Conservation (phyloP, 2,329 filamentous ascomycete species). For the Pseudocercospora pini-densiflorae region DNA sequence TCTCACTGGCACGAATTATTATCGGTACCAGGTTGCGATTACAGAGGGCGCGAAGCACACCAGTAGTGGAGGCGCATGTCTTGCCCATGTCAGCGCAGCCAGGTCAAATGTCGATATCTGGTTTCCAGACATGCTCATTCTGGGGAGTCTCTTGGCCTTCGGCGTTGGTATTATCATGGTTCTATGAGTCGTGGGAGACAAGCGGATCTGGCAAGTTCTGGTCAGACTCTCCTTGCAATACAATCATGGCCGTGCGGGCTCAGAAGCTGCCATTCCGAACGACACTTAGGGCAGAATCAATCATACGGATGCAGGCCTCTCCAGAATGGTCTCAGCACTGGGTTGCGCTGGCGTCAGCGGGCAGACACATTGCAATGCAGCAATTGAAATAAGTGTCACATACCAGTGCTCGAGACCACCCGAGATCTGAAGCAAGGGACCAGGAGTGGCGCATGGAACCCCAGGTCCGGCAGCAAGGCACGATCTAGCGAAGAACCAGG, state of each 20-base stretch:
- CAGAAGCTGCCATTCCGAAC: not conserved
- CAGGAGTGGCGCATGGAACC: not conserved
- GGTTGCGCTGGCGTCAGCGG: not conserved
- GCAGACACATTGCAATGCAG: not conserved
- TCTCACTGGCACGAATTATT: slow-evolving; percentile 27
- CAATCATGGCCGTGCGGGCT: too few relatives aligned
- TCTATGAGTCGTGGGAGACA: not conserved
- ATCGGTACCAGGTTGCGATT: slow-evolving; percentile 28
- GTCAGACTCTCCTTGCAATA: not conserved
- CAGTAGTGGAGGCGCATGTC: slow-evolving; percentile 24
- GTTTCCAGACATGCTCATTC: not conserved
- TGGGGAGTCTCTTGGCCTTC: not conserved
- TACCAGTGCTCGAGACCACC: not conserved
- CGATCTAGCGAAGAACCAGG: not conserved
- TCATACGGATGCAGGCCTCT: not conserved
- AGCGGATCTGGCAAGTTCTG: not conserved
- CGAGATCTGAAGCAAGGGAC: not conserved
- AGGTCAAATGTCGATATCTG: not conserved
- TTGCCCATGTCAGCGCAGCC: slow-evolving; percentile 17
- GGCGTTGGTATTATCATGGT: not conserved
- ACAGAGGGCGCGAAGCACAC: slow-evolving; percentile 28
- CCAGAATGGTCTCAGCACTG: too few relatives aligned
- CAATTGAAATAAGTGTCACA: not conserved
- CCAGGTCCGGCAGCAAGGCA: slow-evolving; percentile 1
- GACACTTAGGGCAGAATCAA: too few relatives aligned